Percentiles rank a stretch among this genome's conserved stretches.
Evolutionary conservation across 73 alveolate genomes (phyloP).

Genomic region (Paramecium primaurelia): DNA sequence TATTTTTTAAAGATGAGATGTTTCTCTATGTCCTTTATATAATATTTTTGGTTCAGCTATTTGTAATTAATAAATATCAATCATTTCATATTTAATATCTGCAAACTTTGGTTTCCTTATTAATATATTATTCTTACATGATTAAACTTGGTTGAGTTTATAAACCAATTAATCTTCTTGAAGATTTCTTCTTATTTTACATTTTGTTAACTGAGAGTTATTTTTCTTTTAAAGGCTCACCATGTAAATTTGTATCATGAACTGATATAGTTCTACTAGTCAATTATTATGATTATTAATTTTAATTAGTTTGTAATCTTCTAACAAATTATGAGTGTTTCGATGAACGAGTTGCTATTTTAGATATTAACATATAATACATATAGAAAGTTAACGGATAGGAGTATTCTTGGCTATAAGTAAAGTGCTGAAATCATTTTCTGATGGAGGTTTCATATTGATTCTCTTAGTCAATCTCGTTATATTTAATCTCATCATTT

Average conservation of each 20-base stretch:
- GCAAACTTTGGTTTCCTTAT: background rate
- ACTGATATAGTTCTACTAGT: background rate
- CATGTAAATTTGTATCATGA: background rate
- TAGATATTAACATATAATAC: background rate
- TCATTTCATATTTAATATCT: background rate
- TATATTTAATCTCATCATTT: constrained; percentile 11
- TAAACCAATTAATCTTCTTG: background rate
- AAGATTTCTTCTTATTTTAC: background rate
- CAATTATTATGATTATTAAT: background rate
- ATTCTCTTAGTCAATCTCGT: background rate
- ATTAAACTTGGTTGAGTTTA: background rate
- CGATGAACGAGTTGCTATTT: background rate
- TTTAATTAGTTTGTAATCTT: background rate
- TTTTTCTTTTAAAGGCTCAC: background rate
- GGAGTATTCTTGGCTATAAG: background rate
- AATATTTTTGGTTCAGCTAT: background rate
- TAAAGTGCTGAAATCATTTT: constrained; percentile 20
- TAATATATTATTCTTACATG: background rate
- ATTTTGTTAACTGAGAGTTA: background rate
- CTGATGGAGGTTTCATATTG: background rate
- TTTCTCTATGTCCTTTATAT: background rate
- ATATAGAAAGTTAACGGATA: background rate
- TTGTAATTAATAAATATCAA: background rate
- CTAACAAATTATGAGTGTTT: background rate
- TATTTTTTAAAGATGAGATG: background rate